Evolutionary conservation across 257 asterid species (phyloP).

Genomic region (Solanum stenotomum): DNA sequence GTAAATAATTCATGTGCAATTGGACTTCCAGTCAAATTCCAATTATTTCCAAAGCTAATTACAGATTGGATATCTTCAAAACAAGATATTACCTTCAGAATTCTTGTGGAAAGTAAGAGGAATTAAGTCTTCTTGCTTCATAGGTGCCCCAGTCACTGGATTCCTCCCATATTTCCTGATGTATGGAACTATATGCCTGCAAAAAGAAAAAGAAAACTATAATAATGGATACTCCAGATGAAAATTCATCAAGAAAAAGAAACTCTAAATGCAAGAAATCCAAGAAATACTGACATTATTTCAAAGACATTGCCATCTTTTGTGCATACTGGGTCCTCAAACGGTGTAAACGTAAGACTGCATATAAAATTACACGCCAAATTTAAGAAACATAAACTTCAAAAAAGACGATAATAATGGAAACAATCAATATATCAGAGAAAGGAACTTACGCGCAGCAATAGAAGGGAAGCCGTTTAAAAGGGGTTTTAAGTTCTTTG

Average conservation of each 20-base stretch:
- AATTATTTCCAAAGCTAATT: neutral
- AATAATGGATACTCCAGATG: neutral
- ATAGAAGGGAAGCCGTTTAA: slow-evolving; percentile 89
- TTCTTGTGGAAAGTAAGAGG: slow-evolving; percentile 84
- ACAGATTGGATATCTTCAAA: neutral
- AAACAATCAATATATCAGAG: neutral
- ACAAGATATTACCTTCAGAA: slow-evolving; percentile 49
- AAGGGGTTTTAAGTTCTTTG: slow-evolving; percentile 67
- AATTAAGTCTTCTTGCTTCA: slow-evolving; percentile 68
- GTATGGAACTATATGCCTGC: slow-evolving; percentile 75
- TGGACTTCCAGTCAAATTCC: neutral
- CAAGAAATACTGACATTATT: slow-evolving; percentile 40
- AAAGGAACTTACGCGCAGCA: slow-evolving; percentile 79
- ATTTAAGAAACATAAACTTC: neutral
- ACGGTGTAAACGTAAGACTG: slow-evolving; percentile 96
- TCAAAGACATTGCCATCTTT: slow-evolving; percentile 88
- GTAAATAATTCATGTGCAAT: neutral
- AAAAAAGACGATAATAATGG: neutral
- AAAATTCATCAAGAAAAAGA: neutral
- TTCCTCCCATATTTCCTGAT: slow-evolving; percentile 80
- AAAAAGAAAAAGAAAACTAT: neutral
- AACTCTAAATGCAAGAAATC: neutral
- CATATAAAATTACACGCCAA: neutral
- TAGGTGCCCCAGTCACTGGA: slow-evolving; percentile 85
- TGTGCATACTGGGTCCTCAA: slow-evolving; percentile 86